Base-by-base conservation (phyloP, 306 rosid genomes). In the Citrullus colocynthis region DNA sequence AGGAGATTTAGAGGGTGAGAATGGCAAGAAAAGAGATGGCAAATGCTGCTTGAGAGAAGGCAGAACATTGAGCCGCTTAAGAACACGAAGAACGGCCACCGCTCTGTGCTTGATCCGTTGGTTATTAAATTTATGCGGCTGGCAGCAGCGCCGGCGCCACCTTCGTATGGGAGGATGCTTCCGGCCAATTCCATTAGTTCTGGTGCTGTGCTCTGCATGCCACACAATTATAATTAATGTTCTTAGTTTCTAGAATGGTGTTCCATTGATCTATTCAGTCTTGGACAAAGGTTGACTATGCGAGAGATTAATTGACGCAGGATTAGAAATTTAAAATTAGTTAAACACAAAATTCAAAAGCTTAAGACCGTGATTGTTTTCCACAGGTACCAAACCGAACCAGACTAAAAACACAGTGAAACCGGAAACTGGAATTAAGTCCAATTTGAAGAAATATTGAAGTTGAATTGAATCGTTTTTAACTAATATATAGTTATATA, bases 71-170 rank as follows among this genome's bases (percentile, higher is more conserved):
- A 92, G 20, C 97, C 99, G 17, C 87, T 84, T 16, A 95, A 56
- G 97, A 90, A 95, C 18, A 90, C 96, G 55, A 89, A 86, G 90
- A 95, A 92, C 44, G 99, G 99, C 99, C 99, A 95, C 66, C 88
- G 85, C 59, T 86, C 83, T 78, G 85, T 80, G 37, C 49, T 65
- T 11, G 45, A 59, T 1, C 17, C 24, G 13, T 28, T 39, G 4
- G 60, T 28, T 49, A 32, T 1, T 51, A 16, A 49, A 49, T 4
- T 28, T 0, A 72, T 71, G 36, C 41, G n/a, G 57, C 20, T 5
- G 4, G 17, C 0, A 15, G 5, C 5, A 51, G 56, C 6, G 32
- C 13, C 14, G 63, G 32, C 6, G 44, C 42, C 76, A 12, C 30
- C 30, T 15, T 34, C 77, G n/a, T 51, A 15, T 30, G 60, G 44